Evolutionary conservation across 2,329 filamentous ascomycete species (phyloP).

Genomic region (Cyanodermella asteris): DNA sequence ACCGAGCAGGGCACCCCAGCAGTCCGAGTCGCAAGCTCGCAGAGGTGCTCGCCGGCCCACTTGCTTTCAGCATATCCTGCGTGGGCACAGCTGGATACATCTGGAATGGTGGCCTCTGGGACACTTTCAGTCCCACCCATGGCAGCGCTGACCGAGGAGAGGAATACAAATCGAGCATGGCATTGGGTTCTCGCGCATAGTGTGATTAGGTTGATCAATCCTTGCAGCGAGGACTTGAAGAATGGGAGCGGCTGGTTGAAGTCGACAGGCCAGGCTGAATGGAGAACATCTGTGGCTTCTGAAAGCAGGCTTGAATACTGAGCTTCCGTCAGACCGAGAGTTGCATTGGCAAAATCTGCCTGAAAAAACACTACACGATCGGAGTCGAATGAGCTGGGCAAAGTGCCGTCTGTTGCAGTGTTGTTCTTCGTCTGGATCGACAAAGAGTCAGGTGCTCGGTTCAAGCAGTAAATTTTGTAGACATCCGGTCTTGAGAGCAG

Average conservation of each 20-base stretch:
- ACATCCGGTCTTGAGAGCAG: slow-evolving; percentile 1
- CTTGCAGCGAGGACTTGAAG: slow-evolving; percentile 1
- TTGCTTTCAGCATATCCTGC: slow-evolving; percentile 10
- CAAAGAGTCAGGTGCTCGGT: neutral
- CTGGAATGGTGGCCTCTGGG: too few species aligned
- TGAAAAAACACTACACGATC: slow-evolving; percentile 1
- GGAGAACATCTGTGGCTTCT: slow-evolving; percentile 1
- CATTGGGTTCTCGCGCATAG: too few species aligned
- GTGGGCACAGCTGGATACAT: too few species aligned
- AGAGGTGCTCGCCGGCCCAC: slow-evolving; percentile 6
- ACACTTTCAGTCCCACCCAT: too few species aligned
- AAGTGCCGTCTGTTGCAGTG: neutral
- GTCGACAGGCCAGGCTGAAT: slow-evolving; percentile 4
- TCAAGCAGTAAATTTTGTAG: slow-evolving; percentile 1
- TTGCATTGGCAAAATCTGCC: neutral
- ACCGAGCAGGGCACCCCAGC: slow-evolving; percentile 5
- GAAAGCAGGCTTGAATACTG: slow-evolving; percentile 1
- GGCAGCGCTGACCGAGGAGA: too few species aligned
- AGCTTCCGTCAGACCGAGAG: neutral
- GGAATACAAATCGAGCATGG: too few species aligned
- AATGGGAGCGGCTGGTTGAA: slow-evolving; percentile 2
- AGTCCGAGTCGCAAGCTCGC: slow-evolving; percentile 2
- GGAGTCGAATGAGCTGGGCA: neutral
- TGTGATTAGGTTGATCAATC: slow-evolving; percentile 1
- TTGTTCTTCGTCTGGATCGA: neutral